These are phyloP conservation scores for Oropetium thomaeum DNA, from an alignment of 176 grass and related monocot species.

Conservation along the genomic window DNA sequence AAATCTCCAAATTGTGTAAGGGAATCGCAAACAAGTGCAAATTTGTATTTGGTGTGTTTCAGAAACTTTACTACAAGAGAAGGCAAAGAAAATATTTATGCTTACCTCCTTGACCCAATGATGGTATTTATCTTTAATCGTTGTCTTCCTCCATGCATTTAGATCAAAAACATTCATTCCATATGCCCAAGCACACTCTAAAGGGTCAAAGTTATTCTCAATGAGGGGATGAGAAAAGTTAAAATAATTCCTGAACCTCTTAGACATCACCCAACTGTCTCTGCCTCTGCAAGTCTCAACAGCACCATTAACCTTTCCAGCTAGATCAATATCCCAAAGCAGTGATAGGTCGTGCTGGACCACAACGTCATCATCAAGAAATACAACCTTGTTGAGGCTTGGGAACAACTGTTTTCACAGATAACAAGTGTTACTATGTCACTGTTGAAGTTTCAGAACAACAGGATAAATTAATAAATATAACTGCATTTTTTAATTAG, in stretches of 20 bases:
- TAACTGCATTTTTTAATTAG: background rate
- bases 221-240: conserved; percentile 94
- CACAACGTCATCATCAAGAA: conserved; percentile 95
- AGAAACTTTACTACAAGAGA: background rate
- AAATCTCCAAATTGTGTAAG: background rate
- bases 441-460: conserved; percentile 24
- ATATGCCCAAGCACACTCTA: conserved; percentile 95
- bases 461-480: conserved; percentile 8
- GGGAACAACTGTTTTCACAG: conserved; percentile 79
- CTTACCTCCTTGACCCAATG: conserved; percentile 94
- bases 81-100: background rate
- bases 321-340: conserved; percentile 86
- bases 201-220: conserved; percentile 69
- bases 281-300: conserved; percentile 88
- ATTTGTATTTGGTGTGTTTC: background rate
- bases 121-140: conserved; percentile 88
- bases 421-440: conserved; percentile 22
- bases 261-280: conserved; percentile 95
- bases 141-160: conserved; percentile 82
- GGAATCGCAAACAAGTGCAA: background rate
- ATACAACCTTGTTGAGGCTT: conserved; percentile 85
- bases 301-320: conserved; percentile 93
- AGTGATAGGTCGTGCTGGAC: conserved; percentile 71
- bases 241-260: conserved; percentile 92
- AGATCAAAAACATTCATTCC: conserved; percentile 98